A percentile compares a stretch with the other conserved stretches of the same genome.
Conservation (phyloP, 176 grass and related monocot genomes). For the Eragrostis nindensis region DNA sequence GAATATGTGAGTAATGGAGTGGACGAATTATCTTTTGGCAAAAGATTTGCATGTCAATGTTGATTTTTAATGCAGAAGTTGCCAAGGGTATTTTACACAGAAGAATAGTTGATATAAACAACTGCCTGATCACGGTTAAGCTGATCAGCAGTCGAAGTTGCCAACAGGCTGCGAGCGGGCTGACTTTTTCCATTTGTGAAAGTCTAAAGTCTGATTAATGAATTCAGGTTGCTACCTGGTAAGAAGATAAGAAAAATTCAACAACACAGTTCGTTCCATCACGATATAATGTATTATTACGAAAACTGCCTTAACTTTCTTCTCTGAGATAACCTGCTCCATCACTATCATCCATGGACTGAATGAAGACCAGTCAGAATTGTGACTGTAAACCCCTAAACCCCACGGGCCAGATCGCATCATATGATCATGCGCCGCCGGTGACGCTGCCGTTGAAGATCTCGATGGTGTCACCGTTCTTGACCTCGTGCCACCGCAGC, state of each 20-base stretch:
- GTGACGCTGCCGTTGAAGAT: conserved; percentile 61
- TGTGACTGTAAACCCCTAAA: background rate
- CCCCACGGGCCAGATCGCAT: background rate
- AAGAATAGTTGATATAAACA: no score
- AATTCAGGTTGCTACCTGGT: background rate
- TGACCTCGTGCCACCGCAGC: conserved; percentile 64
- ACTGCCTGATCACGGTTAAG: no score
- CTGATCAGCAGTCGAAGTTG: no score
- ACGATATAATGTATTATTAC: no score
- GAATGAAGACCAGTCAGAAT: background rate
- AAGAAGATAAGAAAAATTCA: background rate
- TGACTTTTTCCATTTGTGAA: no score
- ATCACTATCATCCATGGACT: background rate
- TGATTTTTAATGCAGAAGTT: no score
- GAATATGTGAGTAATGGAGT: no score
- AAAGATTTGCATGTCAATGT: no score
- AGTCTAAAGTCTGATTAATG: no score
- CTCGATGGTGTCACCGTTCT: conserved; percentile 59
- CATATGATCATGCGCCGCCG: conserved; percentile 26
- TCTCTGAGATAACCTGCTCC: background rate
- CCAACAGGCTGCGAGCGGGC: no score
- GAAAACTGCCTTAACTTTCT: background rate
- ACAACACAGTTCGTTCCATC: background rate
- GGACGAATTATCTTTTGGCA: no score
- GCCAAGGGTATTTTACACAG: no score